Conservation (phyloP, 768 basidiomycete genomes). For the Boletus vermiculosoides region DNA sequence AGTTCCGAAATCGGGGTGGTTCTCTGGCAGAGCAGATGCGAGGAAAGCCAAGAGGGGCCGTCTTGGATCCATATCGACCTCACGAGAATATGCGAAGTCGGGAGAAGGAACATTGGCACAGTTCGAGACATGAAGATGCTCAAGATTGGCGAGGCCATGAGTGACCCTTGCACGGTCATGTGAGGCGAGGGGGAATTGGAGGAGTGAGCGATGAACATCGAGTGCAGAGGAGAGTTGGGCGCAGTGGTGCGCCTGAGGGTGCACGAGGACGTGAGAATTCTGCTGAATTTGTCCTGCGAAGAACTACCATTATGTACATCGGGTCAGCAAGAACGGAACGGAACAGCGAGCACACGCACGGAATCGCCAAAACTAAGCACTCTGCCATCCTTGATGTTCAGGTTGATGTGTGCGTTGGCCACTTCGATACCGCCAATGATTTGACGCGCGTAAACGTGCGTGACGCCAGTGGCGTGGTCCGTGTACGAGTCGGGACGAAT, state of each 20-base stretch:
- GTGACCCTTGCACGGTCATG: constrained; percentile 13
- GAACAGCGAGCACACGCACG: constrained; percentile 42
- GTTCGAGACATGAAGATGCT: constrained; percentile 53
- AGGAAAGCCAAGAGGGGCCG: constrained; percentile 77
- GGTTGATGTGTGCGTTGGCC: constrained; percentile 85
- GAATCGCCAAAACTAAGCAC: constrained; percentile 88
- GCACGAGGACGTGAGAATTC: constrained; percentile 33
- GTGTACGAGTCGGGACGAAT: constrained; percentile 86
- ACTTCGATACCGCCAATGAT: constrained; percentile 84
- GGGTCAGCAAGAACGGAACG: constrained; percentile 11
- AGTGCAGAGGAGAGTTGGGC: constrained; percentile 38
- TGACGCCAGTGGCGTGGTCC: constrained; percentile 80
- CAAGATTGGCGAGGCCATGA: constrained; percentile 31
- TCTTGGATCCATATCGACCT: constrained; percentile 38
- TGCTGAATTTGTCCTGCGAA: constrained; percentile 53
- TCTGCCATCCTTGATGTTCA: constrained; percentile 84
- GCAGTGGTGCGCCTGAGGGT: constrained; percentile 57
- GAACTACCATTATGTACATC: constrained; percentile 50
- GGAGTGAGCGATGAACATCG: constrained; percentile 26
- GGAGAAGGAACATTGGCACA: constrained; percentile 46
- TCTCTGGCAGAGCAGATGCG: constrained; percentile 63
- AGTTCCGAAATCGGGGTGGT: constrained; percentile 37
- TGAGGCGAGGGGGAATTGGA: constrained; percentile 22
- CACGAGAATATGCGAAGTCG: constrained; percentile 22
- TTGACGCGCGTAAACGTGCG: constrained; percentile 88